Percentiles rank a stretch among this genome's conserved stretches.
Conservation (phyloP, 2,329 filamentous ascomycete genomes). For the Trichophyton simii region DNA sequence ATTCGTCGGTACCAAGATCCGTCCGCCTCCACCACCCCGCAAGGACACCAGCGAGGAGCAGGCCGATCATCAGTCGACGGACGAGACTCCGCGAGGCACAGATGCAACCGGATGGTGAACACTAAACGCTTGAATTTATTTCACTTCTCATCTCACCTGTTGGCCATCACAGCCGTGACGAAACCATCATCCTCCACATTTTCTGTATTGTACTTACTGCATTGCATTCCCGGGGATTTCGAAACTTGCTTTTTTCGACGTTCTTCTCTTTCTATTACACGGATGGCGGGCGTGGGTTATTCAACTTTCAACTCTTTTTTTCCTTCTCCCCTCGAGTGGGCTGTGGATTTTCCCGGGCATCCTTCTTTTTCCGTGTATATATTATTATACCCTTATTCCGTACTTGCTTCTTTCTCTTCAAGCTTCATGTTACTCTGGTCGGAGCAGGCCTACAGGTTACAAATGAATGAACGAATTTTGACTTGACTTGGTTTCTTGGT, state of each 20-base stretch:
- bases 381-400: background rate
- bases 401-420: background rate
- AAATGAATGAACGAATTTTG: slow-evolving; percentile 1
- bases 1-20: slow-evolving; percentile 60
- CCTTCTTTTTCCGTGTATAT: background rate
- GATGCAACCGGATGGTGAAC: background rate
- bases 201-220: background rate
- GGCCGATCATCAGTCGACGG: background rate
- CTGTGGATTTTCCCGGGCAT: background rate
- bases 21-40: slow-evolving; percentile 10
- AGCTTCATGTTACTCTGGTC: background rate
- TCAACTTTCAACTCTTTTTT: background rate
- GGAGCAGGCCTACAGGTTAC: background rate
- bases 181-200: background rate
- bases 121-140: background rate
- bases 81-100: background rate
- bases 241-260: background rate
- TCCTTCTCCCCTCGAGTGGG: background rate
- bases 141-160: background rate
- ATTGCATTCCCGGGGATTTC: background rate
- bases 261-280: background rate
- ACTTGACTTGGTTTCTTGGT: background rate
- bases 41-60: slow-evolving; percentile 5
- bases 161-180: background rate
- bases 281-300: background rate